These are phyloP conservation scores for Plasmodium blacklocki DNA, from an alignment of 169 alveolate species.

Conservation along the genomic window DNA sequence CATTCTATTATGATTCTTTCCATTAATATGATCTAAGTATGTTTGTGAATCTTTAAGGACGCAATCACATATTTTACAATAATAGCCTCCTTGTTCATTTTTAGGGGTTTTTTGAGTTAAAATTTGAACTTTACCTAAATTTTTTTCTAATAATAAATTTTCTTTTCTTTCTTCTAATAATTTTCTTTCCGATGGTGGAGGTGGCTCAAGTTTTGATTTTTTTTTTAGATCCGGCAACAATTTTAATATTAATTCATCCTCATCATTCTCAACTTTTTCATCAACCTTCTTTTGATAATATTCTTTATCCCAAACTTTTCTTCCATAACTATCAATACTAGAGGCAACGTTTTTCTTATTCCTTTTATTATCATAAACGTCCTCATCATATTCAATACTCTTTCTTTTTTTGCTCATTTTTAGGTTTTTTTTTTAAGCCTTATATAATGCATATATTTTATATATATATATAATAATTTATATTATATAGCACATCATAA, in stretches of 20 bases:
- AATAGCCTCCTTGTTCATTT: conserved; percentile 91
- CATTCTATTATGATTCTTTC: conserved; percentile 92
- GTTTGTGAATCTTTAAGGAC: conserved; percentile 90
- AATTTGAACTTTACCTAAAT: conserved; percentile 86
- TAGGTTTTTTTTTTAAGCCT: background rate
- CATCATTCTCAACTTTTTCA: conserved; percentile 78
- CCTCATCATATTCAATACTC: background rate
- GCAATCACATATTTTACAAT: conserved; percentile 91
- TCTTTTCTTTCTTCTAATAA: conserved; percentile 85
- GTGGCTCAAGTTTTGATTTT: conserved; percentile 49
- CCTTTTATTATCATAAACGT: background rate
- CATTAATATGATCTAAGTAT: conserved; percentile 94
- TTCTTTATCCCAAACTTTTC: conserved; percentile 87
- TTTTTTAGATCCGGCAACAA: conserved; percentile 79
- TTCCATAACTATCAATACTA: conserved; percentile 83
- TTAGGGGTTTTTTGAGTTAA: conserved; percentile 87
- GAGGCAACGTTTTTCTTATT: conserved; percentile 7
- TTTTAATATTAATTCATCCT: conserved; percentile 79
- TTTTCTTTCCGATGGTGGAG: conserved; percentile 85
- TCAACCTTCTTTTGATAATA: conserved; percentile 79
- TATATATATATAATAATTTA: background rate
- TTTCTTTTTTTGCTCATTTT: conserved; percentile 17
- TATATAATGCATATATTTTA: too few relatives aligned
- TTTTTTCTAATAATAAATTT: conserved; percentile 83
- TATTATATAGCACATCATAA: too few relatives aligned